These are phyloP conservation scores for Corymbia maculata DNA, from an alignment of 345 rosid genomes.

Conservation along the genomic window DNA sequence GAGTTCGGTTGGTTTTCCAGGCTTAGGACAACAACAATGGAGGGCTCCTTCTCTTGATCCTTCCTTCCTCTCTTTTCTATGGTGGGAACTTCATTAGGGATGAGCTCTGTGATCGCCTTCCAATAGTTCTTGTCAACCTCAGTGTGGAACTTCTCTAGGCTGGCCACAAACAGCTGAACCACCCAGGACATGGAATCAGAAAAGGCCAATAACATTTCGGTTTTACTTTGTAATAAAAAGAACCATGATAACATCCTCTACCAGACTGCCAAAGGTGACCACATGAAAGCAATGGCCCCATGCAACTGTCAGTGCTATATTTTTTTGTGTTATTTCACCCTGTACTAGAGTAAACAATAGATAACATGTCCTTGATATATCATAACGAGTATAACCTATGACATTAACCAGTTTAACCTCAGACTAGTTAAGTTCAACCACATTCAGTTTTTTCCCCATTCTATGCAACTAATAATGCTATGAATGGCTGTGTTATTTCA, in stretches of 20 bases:
- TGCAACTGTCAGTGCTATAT: neutral
- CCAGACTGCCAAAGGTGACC: neutral
- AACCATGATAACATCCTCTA: neutral
- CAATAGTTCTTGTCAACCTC: slow-evolving; percentile 70
- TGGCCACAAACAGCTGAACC: slow-evolving; percentile 26
- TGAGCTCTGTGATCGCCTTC: slow-evolving; percentile 75
- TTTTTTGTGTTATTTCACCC: neutral
- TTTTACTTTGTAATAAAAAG: neutral
- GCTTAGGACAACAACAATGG: slow-evolving; percentile 61
- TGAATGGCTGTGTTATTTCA: neutral
- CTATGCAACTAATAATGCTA: no score
- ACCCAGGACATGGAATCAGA: neutral
- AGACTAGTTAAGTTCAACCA: neutral
- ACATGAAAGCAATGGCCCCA: neutral
- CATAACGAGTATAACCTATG: neutral
- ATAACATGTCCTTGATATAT: neutral
- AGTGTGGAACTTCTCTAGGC: slow-evolving; percentile 46
- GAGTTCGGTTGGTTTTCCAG: slow-evolving; percentile 46
- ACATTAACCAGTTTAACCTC: neutral
- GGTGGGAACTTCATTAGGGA: slow-evolving; percentile 67
- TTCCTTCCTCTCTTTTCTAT: slow-evolving; percentile 62
- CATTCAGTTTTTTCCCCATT: neutral
- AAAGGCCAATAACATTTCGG: neutral
- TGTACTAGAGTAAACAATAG: neutral
- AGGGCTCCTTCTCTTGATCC: slow-evolving; percentile 54